Base-by-base conservation (phyloP, 179 eudicot species). In the Carnegiea gigantea region DNA sequence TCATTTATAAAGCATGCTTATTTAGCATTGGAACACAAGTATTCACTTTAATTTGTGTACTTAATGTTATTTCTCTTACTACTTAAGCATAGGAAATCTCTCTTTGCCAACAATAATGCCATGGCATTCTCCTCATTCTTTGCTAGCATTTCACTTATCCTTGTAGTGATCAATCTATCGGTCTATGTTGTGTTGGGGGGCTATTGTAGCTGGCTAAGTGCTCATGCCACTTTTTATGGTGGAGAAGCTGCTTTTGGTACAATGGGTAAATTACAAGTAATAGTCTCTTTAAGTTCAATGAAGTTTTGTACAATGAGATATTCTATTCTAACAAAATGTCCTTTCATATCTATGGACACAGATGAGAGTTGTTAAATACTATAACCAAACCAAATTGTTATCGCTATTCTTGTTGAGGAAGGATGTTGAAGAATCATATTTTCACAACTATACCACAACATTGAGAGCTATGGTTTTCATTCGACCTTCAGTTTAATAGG, bases 191-290 rank as follows among this genome's bases (percentile, higher is more conserved):
- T 73, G 28, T 81, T 71, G 17, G 90, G 84, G 21, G 91, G 80
- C 80, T 83, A 89, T 79, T 90, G 92, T n/a, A 89, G 86, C 1
- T 83, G 83, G 88, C 67, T 83, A 30, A 28, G 36, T 6, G 86
- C 77, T 72, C 85, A 82, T 74, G 85, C 85, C 53, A 84, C 85
- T 5, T 30, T 86, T 75, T 82, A 84, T 36, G 84, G 79, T 18
- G 84, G 82, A 18, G 65, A 81, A 44, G 84, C 77, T 38, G 88
- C 88, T 4, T 80, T 84, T 70, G 86, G 86, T 21, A 83, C 84
- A 51, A 86, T 86, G 88, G 88, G 88, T 86, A 43, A 60, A 78
- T 76, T 21, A 8, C 4, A 33, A 4, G 5, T 36, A n/a, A n/a
- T 23, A 23, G n/a, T 62, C 9, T 23, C 13, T 62, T 21, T 23